Conservation (phyloP, 805 yeast genomes). For the Kodamaea hsintzibuensis region DNA sequence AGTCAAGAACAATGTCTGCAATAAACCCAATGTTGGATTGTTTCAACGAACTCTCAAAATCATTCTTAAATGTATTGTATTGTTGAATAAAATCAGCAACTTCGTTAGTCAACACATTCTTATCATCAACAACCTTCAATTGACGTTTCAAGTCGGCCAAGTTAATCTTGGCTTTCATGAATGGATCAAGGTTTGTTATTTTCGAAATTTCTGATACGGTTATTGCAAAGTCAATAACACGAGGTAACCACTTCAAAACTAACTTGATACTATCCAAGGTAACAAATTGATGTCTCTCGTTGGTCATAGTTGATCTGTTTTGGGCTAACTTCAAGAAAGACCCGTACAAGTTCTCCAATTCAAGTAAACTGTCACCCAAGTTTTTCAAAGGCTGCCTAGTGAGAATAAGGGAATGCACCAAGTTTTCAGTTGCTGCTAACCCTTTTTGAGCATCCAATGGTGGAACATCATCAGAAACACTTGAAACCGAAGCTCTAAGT, state of each 20-base stretch:
- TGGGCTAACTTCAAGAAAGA: constrained; percentile 18
- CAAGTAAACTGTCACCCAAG: constrained; percentile 22
- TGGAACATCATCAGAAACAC: constrained; percentile 73
- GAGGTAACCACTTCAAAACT: constrained; percentile 3
- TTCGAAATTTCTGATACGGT: neutral
- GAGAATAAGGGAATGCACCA: constrained; percentile 58
- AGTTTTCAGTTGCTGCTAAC: constrained; percentile 72
- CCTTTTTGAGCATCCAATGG: constrained; percentile 72
- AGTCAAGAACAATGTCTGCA: constrained; percentile 46
- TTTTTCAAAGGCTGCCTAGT: constrained; percentile 49
- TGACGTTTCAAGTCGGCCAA: constrained; percentile 10
- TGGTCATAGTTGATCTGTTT: constrained; percentile 16
- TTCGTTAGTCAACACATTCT: constrained; percentile 13
- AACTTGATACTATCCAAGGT: neutral
- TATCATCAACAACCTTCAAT: constrained; percentile 13
- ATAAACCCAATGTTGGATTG: constrained; percentile 43
- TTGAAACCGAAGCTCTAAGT: constrained; percentile 62
- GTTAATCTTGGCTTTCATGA: constrained; percentile 18
- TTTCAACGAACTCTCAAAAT: constrained; percentile 34
- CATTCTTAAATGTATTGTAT: constrained; percentile 20
- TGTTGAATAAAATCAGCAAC: constrained; percentile 20
- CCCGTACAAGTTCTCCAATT: constrained; percentile 10
- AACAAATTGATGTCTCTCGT: constrained; percentile 13
- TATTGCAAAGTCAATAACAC: constrained; percentile 2
- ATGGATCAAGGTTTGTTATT: constrained; percentile 1